Conservation (phyloP, 306 rosid genomes). For the Vachellia collinsii region DNA sequence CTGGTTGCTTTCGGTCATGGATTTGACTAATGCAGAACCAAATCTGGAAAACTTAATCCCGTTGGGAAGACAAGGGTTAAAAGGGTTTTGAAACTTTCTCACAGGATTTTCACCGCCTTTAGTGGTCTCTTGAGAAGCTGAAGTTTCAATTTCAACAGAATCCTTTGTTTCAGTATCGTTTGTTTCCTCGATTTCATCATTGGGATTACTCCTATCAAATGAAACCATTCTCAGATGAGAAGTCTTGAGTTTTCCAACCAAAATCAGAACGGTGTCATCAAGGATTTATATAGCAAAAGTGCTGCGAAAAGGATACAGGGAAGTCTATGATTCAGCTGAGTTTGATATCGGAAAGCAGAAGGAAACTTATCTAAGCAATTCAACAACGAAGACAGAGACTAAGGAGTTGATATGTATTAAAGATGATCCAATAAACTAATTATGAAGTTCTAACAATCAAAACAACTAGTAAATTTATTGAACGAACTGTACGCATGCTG, state of each 20-base stretch:
- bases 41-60: slow-evolving; percentile 58
- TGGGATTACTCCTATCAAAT: slow-evolving; percentile 47
- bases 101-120: slow-evolving; percentile 49
- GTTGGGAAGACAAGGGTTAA: slow-evolving; percentile 40
- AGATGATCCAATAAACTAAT: slow-evolving; percentile 24
- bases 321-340: slow-evolving; percentile 5
- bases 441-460: background rate
- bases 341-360: background rate
- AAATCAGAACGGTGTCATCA: slow-evolving; percentile 39
- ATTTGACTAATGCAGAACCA: slow-evolving; percentile 80
- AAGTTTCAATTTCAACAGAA: slow-evolving; percentile 49
- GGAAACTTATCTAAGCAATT: background rate
- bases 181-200: slow-evolving; percentile 62
- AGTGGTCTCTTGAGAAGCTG: slow-evolving; percentile 54
- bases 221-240: slow-evolving; percentile 54
- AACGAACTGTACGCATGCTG: background rate
- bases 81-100: slow-evolving; percentile 41
- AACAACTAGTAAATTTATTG: background rate
- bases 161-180: slow-evolving; percentile 47
- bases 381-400: background rate
- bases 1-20: slow-evolving; percentile 62
- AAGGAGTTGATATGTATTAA: slow-evolving; percentile 6
- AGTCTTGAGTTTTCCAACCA: slow-evolving; percentile 29
- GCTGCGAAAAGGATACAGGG: slow-evolving; percentile 33
- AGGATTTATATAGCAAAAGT: slow-evolving; percentile 16